phyloP scores from a whole-genome alignment of 805 yeast species.

The Phaffomyces opuntiae region DNA sequence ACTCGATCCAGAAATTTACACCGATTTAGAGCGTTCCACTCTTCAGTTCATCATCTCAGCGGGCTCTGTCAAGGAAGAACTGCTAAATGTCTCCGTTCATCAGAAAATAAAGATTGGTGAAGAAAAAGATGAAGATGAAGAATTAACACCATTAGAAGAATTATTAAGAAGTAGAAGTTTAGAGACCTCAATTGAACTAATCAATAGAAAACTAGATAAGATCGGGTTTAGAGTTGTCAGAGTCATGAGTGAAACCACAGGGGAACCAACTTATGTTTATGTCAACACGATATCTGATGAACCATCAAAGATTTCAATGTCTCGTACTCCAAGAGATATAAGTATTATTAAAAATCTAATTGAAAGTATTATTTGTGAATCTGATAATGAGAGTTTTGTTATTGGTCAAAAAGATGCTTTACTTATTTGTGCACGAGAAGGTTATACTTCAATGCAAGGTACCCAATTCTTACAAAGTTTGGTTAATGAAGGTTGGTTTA shows the following conservation, averaged over 20 bases:
- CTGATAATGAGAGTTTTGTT: constrained; percentile 24
- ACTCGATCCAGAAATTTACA: constrained; percentile 1
- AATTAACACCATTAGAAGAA: neutral
- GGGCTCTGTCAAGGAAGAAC: constrained; percentile 16
- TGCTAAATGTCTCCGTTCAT: neutral
- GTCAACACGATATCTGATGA: constrained; percentile 31
- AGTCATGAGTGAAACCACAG: constrained; percentile 28
- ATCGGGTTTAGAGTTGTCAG: constrained; percentile 34
- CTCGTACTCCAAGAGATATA: constrained; percentile 32
- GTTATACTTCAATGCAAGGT: constrained; percentile 31
- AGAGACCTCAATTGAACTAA: constrained; percentile 21
- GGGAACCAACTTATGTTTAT: constrained; percentile 29
- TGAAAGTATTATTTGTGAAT: constrained; percentile 28
- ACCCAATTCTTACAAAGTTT: constrained; percentile 32
- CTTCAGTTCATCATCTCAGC: constrained; percentile 28
- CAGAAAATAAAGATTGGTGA: constrained; percentile 2
- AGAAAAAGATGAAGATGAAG: constrained; percentile 3
- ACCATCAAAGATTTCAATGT: constrained; percentile 28
- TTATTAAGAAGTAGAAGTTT: constrained; percentile 4
- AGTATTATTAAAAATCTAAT: constrained; percentile 34
- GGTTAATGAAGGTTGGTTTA: constrained; percentile 50
- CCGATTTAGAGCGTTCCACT: constrained; percentile 16
- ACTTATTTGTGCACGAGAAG: constrained; percentile 18
- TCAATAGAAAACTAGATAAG: constrained; percentile 18
- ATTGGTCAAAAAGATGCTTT: constrained; percentile 25